Conservation (phyloP, 1,139 yeast genomes). For the Saccharomycopsis phalli region DNA sequence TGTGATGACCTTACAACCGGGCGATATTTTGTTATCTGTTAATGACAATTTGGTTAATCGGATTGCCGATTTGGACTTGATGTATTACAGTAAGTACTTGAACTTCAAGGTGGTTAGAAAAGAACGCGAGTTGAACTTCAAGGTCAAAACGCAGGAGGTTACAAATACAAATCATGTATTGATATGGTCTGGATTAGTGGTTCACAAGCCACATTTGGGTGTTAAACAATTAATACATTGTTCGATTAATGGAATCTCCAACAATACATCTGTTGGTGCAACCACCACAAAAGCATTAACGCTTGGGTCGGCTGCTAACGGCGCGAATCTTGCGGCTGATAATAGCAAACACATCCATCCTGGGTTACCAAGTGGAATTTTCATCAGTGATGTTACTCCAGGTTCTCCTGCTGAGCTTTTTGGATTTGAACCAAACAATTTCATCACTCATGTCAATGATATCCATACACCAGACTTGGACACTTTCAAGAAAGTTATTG, state of each 20-base stretch:
- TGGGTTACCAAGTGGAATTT: constrained; percentile 20
- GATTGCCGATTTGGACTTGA: constrained; percentile 49
- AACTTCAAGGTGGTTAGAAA: constrained; percentile 48
- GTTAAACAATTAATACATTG: constrained; percentile 29
- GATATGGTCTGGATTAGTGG: constrained; percentile 61
- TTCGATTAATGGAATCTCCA: constrained; percentile 19
- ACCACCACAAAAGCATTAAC: constrained; percentile 20
- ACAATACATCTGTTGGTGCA: constrained; percentile 20
- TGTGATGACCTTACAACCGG: constrained; percentile 35
- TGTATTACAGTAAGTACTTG: constrained; percentile 35
- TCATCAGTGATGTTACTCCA: constrained; percentile 20
- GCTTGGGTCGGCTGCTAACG: constrained; percentile 8
- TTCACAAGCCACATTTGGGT: constrained; percentile 47
- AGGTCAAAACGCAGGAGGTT: constrained; percentile 48
- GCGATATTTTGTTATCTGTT: constrained; percentile 58
- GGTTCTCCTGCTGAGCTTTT: constrained; percentile 21
- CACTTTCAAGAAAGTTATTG: constrained; percentile 46
- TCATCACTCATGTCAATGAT: constrained; percentile 71
- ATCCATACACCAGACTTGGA: constrained; percentile 51
- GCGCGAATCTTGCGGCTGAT: constrained; percentile 11
- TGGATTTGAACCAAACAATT: constrained; percentile 28
- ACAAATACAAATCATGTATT: constrained; percentile 51
- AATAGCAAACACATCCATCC: constrained; percentile 20
- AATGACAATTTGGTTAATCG: constrained; percentile 48
- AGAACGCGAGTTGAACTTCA: constrained; percentile 37